Base-by-base conservation (phyloP, 352 stramenopile genomes). In the Pythium chondricola region DNA sequence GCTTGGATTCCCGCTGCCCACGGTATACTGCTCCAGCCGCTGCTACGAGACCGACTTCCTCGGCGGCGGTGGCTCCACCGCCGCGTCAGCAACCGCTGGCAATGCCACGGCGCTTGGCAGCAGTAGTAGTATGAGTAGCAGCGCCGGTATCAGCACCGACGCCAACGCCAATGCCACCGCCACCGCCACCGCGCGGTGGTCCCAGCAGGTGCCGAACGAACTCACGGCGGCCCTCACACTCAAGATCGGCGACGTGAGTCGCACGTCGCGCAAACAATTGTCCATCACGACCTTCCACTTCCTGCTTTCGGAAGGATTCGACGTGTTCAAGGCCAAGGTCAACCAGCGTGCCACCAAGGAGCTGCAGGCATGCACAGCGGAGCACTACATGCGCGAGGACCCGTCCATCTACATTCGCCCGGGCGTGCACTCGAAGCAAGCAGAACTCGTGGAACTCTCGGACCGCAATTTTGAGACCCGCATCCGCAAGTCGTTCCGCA, bases 391-490 rank as follows among this genome's bases (percentile, higher is more conserved):
- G 43, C 71, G 74, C 25, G 71, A 81, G 30, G 77, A 91, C 47
- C 27, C 31, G 18, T 73, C 74, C 14, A 65, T 91, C n/a, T 91
- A 91, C 67, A 88, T 91, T 56, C 68, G 69, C 3, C 80, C 80
- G 6, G 73, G 73, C 3, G 71, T 77, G 36, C 77, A 88, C 59
- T 88, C 80, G 24, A 91, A 88, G 52, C 80, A 91, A 56, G 67
- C 74, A n/a, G 80, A 88, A 49, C 68, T 88, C 40, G 77, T 91
- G 44, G 58, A 82, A 44, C 67, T 91, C 51, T 71, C 61, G 9
- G 50, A 69, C 21, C 53, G 40, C 25, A 91, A 88, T 56, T 91
- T 91, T 51, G 72, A 86, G 48, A 60, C 58, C 16, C 77, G 80
- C 25, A 71, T 91, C 43, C 66, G 71, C 48, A 71, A 81, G 43